phyloP scores from a whole-genome alignment of 2,329 filamentous ascomycete species.

The Talaromyces atroroseus region DNA sequence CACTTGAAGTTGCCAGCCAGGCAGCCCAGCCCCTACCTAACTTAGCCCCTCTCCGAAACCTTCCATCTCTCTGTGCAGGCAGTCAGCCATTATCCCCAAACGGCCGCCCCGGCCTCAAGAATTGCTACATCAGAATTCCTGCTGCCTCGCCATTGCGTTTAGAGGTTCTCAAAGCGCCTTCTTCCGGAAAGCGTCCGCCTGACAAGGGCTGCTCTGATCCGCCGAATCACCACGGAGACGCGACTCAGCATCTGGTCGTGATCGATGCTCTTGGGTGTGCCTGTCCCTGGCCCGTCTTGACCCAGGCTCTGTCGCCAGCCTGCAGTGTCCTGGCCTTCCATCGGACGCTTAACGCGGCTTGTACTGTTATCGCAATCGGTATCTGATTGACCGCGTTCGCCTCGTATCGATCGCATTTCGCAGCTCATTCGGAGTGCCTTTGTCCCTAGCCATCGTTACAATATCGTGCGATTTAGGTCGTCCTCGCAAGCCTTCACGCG shows the following conservation, averaged over 20 bases:
- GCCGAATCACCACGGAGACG: conserved; percentile 1
- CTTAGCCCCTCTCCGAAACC: conserved; percentile 13
- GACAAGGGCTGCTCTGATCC: conserved; percentile 2
- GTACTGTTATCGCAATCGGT: conserved; percentile 13
- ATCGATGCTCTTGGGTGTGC: conserved; percentile 32
- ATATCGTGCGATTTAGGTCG: conserved; percentile 12
- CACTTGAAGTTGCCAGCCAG: conserved; percentile 6
- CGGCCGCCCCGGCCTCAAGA: neutral
- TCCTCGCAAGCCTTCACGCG: conserved; percentile 25
- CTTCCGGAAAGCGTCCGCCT: neutral
- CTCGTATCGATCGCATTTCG: conserved; percentile 1
- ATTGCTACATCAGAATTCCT: neutral
- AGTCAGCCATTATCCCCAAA: conserved; percentile 2
- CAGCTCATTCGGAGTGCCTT: neutral
- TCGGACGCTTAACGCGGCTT: conserved; percentile 28
- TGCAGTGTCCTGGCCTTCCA: conserved; percentile 33
- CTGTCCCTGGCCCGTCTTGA: conserved; percentile 25
- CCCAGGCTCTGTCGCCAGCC: conserved; percentile 28
- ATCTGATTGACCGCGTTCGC: conserved; percentile 9
- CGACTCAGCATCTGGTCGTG: conserved; percentile 12
- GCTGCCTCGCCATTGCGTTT: neutral
- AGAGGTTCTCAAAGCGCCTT: neutral
- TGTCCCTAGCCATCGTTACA: neutral
- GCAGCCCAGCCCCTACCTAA: conserved; percentile 9
- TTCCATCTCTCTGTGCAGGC: neutral